Evolutionary conservation across 2,329 filamentous ascomycete species (phyloP).

Genomic region (Fusarium robinianum): DNA sequence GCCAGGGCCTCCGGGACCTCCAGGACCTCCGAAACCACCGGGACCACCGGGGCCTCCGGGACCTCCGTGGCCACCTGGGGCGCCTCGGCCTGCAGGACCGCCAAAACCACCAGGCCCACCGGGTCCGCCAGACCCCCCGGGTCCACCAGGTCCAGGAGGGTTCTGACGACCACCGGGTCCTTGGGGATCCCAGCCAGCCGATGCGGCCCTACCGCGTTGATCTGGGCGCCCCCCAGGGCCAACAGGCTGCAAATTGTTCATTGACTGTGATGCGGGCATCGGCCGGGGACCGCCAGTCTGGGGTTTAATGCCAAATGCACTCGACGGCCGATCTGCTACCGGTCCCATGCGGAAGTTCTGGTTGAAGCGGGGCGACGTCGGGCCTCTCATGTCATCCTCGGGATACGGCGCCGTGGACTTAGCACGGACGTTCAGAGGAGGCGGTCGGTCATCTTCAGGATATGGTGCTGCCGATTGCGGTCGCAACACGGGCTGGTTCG

Average conservation of each 20-base stretch:
- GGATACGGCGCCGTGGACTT: slow-evolving; percentile 68
- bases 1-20: slow-evolving; percentile 12
- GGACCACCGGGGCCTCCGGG: slow-evolving; percentile 18
- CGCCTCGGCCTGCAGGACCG: slow-evolving; percentile 41
- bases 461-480: slow-evolving; percentile 68
- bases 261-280: slow-evolving; percentile 51
- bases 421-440: slow-evolving; percentile 51
- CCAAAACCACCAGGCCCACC: slow-evolving; percentile 26
- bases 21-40: slow-evolving; percentile 26
- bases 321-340: slow-evolving; percentile 53
- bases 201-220: slow-evolving; percentile 47
- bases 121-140: slow-evolving; percentile 52
- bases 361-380: slow-evolving; percentile 48
- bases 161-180: slow-evolving; percentile 6
- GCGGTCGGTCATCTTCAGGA: slow-evolving; percentile 67
- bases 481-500: slow-evolving; percentile 42
- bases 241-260: slow-evolving; percentile 52
- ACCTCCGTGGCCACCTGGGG: slow-evolving; percentile 18
- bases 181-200: slow-evolving; percentile 52
- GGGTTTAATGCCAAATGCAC: slow-evolving; percentile 60
- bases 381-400: slow-evolving; percentile 55
- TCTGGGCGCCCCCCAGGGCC: slow-evolving; percentile 36
- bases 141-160: slow-evolving; percentile 41
- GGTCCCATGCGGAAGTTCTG: slow-evolving; percentile 55
- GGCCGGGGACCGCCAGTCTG: slow-evolving; percentile 41